phyloP scores from a whole-genome alignment of 768 basidiomycete species.

The Infundibulicybe gibba region DNA sequence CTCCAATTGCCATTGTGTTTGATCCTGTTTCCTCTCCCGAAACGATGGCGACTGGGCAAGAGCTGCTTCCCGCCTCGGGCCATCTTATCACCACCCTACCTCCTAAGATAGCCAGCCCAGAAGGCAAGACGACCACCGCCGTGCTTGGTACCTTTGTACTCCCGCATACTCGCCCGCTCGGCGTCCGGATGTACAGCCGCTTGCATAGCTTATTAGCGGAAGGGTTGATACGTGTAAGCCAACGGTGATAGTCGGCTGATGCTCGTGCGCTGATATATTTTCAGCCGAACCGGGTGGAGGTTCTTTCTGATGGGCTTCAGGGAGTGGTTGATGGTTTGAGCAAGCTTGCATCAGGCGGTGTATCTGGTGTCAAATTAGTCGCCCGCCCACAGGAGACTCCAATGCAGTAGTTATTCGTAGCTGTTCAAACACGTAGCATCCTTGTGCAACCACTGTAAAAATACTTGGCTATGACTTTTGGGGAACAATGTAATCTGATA shows the following conservation, averaged over 20 bases:
- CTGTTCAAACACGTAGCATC: no score
- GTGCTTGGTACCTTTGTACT: not conserved
- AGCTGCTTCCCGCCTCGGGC: constrained; percentile 32
- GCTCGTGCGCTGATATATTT: not conserved
- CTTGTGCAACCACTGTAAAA: no score
- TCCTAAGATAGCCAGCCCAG: constrained; percentile 14
- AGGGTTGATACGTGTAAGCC: not conserved
- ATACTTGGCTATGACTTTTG: no score
- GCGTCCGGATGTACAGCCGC: not conserved
- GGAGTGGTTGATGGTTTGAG: not conserved
- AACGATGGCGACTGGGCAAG: constrained; percentile 30
- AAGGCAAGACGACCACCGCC: not conserved
- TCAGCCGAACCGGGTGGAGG: not conserved
- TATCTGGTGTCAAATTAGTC: not conserved
- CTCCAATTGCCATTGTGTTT: constrained; percentile 12
- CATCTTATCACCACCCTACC: constrained; percentile 17
- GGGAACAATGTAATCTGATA: no score
- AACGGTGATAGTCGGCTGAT: not conserved
- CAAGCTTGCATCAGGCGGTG: not conserved
- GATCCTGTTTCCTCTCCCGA: constrained; percentile 27
- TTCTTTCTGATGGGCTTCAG: not conserved
- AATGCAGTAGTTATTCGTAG: no score
- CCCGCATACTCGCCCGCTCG: not conserved
- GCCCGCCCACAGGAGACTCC: not conserved
- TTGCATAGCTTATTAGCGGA: not conserved